Base-by-base conservation (phyloP, 2,329 filamentous ascomycete genomes). In the Trichoderma simmonsii region DNA sequence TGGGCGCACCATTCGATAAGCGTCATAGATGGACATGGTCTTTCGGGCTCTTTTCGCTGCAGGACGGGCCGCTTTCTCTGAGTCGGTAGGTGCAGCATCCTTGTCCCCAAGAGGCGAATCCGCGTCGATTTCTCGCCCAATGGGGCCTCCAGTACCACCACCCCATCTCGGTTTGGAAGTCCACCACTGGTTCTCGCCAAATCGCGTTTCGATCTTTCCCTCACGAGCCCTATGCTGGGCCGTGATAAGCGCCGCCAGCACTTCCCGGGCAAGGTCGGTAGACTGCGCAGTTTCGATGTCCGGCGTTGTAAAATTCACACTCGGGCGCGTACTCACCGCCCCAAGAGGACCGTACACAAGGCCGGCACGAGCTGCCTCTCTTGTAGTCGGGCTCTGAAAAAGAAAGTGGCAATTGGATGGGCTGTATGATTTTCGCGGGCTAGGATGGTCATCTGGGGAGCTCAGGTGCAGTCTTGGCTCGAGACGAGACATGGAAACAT, bases 151-250 rank as follows among this genome's bases (percentile, higher is more conserved):
- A 9, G 85, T 77, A 3, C 88, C 89, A 61, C 89, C 89, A 66
- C 89, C 89, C 89, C 89, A 91, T 71, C 89, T 86, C 39, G 84
- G 86, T 75, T 84, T 85, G 8, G 84, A 85, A 0, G 88, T 84
- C 89, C 89, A 91, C 89, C 89, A 91, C 73, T 86, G 82, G 21
- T 83, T 86, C 68, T 89, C 84, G 2, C 89, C 89, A 71, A 90
- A 85, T 0, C 86, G 83, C 65, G 83, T 83, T 78, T 91, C 90
- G 0, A 79, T 79, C 71, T 84, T 86, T 36, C 87, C 87, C 74
- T 90, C 85, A 15, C 89, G 87, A 12, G 86, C 84, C 21, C 90
- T 87, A 73, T 91, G 89, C 77, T 92, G 90, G 0, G 90, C 90
- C 8, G 89, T 89, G 61, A 90, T 82, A 4, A 92, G 81, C 0